Base-by-base conservation (phyloP, 768 basidiomycete species). In the Botryobasidium botryosum region DNA sequence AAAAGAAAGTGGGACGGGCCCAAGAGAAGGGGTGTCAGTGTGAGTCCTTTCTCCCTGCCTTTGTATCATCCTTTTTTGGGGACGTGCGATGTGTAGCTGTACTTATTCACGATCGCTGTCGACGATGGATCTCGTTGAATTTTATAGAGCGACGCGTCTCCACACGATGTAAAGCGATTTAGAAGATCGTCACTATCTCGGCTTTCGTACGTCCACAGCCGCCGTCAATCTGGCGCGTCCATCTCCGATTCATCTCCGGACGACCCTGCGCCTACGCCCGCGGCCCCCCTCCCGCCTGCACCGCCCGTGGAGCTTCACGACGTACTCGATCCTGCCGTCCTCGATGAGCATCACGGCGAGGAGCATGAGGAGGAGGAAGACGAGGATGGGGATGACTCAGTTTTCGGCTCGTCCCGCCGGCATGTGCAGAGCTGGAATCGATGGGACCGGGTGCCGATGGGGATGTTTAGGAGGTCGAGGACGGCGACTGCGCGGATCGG, bases 381-480 rank as follows among this genome's bases (percentile, higher is more conserved):
- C 20, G 44, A 21, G 15, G 43, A 40, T n/a, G 21, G 37, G 12
- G 37, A 23, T 20, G 12, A 23, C 13, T 10, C 21, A 10, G 15
- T 10, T 12, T 10, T 12, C 15, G 12, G 12, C 10, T 23, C 37
- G 21, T 10, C 32, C 32, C 13, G 17, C 17, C 12, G 32, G 32
- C 13, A 20, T 39, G 20, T 47, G 48, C 20, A 25, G 23, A 50
- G 48, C 27, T 25, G 48, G 5, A 40, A 20, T 24, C 49, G 49
- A 13, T 47, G 49, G 49, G 39, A 42, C 15, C 38, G 49, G 12
- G 41, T 50, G 5, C 49, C 49, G 7, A 49, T 50, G 36, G 41
- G 47, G 15, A 49, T 48, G 15, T 50, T 48, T 43, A 41, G 46
- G 6, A 38, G 29, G 4, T 29, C 46, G 12, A 47, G 46, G 26